Evolutionary conservation across 305 asterid species (phyloP).

Genomic region (Euphrasia arctica): DNA sequence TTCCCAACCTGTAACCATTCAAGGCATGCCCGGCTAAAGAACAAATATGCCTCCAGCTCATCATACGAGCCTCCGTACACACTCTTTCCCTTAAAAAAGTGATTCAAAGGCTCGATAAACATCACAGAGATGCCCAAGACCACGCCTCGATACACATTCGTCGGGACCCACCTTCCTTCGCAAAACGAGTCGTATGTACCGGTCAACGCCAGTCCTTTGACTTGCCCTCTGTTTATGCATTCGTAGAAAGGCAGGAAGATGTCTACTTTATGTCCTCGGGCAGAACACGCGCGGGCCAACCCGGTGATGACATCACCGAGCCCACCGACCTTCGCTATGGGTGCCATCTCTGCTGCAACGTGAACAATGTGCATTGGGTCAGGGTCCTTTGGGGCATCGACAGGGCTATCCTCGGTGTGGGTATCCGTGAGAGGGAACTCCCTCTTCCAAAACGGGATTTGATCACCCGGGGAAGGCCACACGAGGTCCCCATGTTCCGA

Average conservation of each 20-base stretch:
- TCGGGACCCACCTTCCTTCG: constrained; percentile 67
- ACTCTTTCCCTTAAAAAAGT: constrained; percentile 68
- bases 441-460: constrained; percentile 70
- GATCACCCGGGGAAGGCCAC: constrained; percentile 85
- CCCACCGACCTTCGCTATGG: constrained; percentile 88
- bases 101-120: constrained; percentile 63
- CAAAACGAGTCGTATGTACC: constrained; percentile 54
- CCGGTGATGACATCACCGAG: constrained; percentile 87
- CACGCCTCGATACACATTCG: constrained; percentile 57
- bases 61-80: constrained; percentile 86
- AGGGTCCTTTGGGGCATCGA: constrained; percentile 50
- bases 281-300: constrained; percentile 67
- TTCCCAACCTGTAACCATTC: constrained; percentile 82
- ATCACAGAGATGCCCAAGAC: constrained; percentile 61
- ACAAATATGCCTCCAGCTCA: constrained; percentile 81
- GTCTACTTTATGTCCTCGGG: constrained; percentile 68
- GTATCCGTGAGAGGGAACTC: constrained; percentile 62
- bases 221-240: constrained; percentile 54
- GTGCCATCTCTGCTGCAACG: constrained; percentile 84
- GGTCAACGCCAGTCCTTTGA: constrained; percentile 45
- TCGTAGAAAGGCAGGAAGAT: constrained; percentile 83
- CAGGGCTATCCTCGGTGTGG: constrained; percentile 29
- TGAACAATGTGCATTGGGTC: constrained; percentile 65
- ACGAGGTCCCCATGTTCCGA: constrained; percentile 33
- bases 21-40: constrained; percentile 85